Evolutionary conservation across 1,284 basidiomycete genomes (phyloP).

Genomic region (Trichosporon asahii): DNA sequence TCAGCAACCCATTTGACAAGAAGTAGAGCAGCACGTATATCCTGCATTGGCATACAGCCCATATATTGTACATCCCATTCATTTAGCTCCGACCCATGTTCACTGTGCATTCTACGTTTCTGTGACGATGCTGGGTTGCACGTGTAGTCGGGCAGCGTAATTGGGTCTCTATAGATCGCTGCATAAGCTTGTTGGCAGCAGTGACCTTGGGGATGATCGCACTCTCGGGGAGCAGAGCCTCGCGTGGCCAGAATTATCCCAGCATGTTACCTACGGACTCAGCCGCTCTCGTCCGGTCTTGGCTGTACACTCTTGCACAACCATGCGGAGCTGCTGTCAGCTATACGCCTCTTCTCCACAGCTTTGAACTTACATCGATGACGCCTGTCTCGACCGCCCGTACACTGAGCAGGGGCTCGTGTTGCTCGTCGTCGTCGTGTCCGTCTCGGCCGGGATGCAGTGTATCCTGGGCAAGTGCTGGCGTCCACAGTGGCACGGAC

Average conservation of each 20-base stretch:
- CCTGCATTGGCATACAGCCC: not conserved
- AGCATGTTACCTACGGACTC: not conserved
- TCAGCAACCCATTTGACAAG: slow-evolving; percentile 50
- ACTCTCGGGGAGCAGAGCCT: no score
- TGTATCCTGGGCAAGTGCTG: slow-evolving; percentile 36
- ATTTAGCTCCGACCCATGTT: not conserved
- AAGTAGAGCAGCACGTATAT: slow-evolving; percentile 19
- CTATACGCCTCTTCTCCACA: not conserved
- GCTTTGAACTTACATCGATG: slow-evolving; percentile 62
- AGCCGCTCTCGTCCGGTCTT: slow-evolving; percentile 35
- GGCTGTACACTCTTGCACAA: slow-evolving; percentile 47
- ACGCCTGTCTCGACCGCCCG: slow-evolving; percentile 76
- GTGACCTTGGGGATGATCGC: no score
- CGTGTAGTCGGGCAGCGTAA: no score
- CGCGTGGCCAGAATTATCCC: no score
- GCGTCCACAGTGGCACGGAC: slow-evolving; percentile 52
- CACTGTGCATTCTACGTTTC: not conserved
- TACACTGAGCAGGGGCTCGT: slow-evolving; percentile 59
- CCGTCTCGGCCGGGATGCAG: slow-evolving; percentile 23
- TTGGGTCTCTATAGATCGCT: no score
- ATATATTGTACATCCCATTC: not conserved
- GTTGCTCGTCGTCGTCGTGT: slow-evolving; percentile 19
- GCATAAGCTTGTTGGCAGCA: no score
- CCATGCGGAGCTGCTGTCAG: slow-evolving; percentile 40
- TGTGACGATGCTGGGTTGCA: not conserved